Evolutionary conservation across 768 basidiomycete genomes (phyloP), one percentile per base, ranked within the genome.

Genomic region (Pisolithus marmoratus): DNA sequence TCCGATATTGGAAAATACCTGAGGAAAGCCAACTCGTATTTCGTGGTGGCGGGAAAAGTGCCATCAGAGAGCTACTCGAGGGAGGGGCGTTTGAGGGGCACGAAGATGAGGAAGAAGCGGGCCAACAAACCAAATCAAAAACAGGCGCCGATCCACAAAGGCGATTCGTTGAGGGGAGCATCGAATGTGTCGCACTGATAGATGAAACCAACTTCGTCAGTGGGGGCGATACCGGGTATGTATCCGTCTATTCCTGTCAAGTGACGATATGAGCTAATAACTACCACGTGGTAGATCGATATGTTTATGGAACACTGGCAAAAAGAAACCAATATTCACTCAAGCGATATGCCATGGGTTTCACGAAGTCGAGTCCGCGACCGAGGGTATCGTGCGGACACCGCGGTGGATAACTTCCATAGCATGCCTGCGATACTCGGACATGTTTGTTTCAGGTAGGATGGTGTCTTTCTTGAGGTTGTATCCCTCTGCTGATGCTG

Each of bases 21-120:
- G 95, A 99, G 49, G 94, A 97, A 69, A 90, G 81, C 12, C 95
- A 98, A 63, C 76, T 99, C 23, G 94, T 99, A 7, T 97, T 98
- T 63, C 81, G 96, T 36, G 96, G 95, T 23, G 96, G 96, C n/a
- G 93, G 88, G 5, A 78, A 82, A 58, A 94, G 87, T 70, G 79
- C 79, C 34, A 75, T 90, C 57, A 74, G 87, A 49, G 88, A 92
- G 63, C 81, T 90, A 8, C 63, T 94, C 24, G 94, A 95, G 57
- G 89, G 90, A 1, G 83, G 82, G 12, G 72, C 85, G 29, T 72
- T 78, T 24, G 83, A 77, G n/a, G 82, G 81, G 38, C 56, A 63
- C 27, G 77, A 78, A 46, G 79, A 80, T 38, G 78, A 76, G n/a
- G 71, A 70, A 34, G 78, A 74, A 40, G 70, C 70, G 12, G 66